Percentiles rank a stretch among this genome's conserved stretches.
phyloP scores from a whole-genome alignment of 768 basidiomycete genomes.

The Leccinellum luteum region DNA sequence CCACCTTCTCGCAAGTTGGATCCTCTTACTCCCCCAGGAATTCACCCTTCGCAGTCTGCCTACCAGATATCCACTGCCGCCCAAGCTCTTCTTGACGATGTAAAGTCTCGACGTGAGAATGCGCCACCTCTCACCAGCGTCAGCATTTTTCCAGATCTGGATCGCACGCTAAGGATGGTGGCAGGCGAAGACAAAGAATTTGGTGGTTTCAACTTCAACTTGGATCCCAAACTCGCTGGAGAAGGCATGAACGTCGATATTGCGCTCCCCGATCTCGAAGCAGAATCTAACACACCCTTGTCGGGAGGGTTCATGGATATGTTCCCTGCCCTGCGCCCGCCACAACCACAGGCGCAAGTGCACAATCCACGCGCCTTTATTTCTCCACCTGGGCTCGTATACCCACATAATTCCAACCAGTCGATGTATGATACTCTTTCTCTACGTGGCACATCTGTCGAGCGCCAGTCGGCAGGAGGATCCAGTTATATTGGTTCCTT shows the following conservation, averaged over 20 bases:
- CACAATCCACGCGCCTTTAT: constrained; percentile 36
- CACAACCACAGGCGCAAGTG: constrained; percentile 18
- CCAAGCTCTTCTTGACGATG: constrained; percentile 79
- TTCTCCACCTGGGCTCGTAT: constrained; percentile 53
- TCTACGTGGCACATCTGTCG: constrained; percentile 39
- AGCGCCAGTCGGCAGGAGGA: constrained; percentile 45
- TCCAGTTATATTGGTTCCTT: constrained; percentile 71
- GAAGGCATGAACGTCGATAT: constrained; percentile 39
- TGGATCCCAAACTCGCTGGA: constrained; percentile 73
- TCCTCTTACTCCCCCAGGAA: constrained; percentile 45
- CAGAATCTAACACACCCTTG: constrained; percentile 53
- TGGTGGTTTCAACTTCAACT: constrained; percentile 81
- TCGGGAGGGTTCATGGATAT: constrained; percentile 64
- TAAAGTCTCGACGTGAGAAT: constrained; percentile 71
- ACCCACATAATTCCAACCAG: constrained; percentile 45
- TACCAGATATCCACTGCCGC: constrained; percentile 90
- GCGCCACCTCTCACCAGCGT: constrained; percentile 38
- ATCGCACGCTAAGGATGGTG: constrained; percentile 75
- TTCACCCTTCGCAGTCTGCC: constrained; percentile 44
- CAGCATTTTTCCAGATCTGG: constrained; percentile 87
- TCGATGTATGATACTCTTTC: constrained; percentile 56
- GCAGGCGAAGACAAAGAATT: constrained; percentile 58
- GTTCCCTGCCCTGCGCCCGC: constrained; percentile 59
- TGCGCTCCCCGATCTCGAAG: constrained; percentile 47
- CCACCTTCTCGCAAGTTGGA: constrained; percentile 47